Evolutionary conservation across 2,329 filamentous ascomycete species (phyloP), one percentile per base, ranked within the genome.

Genomic region (Trichophyton simii): DNA sequence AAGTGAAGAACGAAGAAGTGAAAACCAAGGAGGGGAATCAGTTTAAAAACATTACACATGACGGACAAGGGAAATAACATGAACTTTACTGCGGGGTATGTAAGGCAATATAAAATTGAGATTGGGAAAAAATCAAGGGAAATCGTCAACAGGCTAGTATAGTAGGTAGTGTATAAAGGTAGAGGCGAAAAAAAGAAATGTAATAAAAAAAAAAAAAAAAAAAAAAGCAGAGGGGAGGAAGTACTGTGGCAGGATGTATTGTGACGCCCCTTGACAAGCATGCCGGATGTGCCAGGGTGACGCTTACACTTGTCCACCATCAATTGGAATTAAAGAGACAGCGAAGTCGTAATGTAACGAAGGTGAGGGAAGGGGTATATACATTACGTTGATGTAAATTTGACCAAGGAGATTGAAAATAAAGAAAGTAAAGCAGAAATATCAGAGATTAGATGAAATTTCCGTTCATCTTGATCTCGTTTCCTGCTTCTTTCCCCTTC

Each of bases 401-500:
- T 11, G 3, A 48, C 15, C 9, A 48, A 48, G 44, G 44, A 48
- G n/a, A 48, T 48, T 4, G 18, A 22, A 18, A 18, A 3, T 48
- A 44, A 41, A 28, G 57, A 59, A 25, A 48, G 41, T n/a, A 34
- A 22, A 2, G 57, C 11, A 9, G 7, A 36, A 36, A 38, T 22
- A 8, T 3, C 18, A 5, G 25, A 31, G 7, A 46, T 64, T 63
- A 71, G 38, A 73, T 67, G 55, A 69, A 60, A 38, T 67, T 69
- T 3, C 72, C 72, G 58, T 75, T 73, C 46, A 71, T 57, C 5
- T 67, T 60, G 58, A 72, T 46, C 0, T 65, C 60, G 8, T 67
- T 70, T 2, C 72, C 73, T 9, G 63, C 66, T 2, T 73, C 70
- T 6, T 68, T 68, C 18, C 71, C 72, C 9, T 66, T 65, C 13